Base-by-base conservation (phyloP, 2,329 filamentous ascomycete genomes). In the Ceratocystis cacaofunesta region DNA sequence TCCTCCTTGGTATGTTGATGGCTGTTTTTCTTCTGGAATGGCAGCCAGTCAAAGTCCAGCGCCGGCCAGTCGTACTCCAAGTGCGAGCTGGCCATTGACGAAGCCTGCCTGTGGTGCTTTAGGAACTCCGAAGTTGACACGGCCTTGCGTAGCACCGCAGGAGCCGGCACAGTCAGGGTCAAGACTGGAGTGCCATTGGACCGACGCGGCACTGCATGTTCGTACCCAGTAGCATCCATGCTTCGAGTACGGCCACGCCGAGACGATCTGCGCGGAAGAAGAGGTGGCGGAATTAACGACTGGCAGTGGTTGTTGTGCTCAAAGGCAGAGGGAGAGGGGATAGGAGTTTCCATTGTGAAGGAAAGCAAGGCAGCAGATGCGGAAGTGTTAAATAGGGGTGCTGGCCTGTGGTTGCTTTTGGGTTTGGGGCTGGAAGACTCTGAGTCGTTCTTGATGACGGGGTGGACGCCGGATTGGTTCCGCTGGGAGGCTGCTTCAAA, bases 201-300 rank as follows among this genome's bases (percentile, higher is more conserved):
- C 30, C 58, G 22, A 22, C 28, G 52, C 12, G 55, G 55, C 55
- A 30, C 36, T 60, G 55, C 30, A 28, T 41, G 46, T 6, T 57
- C 52, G 12, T 48, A 50, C 32, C 30, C 58, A 7, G 43, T 22
- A 19, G 55, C 55, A 12, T 30, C 55, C 55, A 58, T 58, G 17
- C 55, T 58, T 32, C 55, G 22, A 32, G 44, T 32, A 19, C 19
- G n/a, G 4, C 57, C 44, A 50, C 66, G 66, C 19, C 63, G 63
- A 5, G 66, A 65, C n/a, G 66, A 67, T 6, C 50, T 61, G 15
- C 60, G 63, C 1, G 63, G 63, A 10, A 64, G 52, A 36, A 58
- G 25, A 2, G 63, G 63, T 4, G 52, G 62, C 1, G 64, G 64
- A 17, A 65, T 22, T 15, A 65, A 36, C n/a, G 64, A 63, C 7